These are phyloP conservation scores for Pholiota conissans DNA, from an alignment of 768 basidiomycete genomes.

Conservation along the genomic window DNA sequence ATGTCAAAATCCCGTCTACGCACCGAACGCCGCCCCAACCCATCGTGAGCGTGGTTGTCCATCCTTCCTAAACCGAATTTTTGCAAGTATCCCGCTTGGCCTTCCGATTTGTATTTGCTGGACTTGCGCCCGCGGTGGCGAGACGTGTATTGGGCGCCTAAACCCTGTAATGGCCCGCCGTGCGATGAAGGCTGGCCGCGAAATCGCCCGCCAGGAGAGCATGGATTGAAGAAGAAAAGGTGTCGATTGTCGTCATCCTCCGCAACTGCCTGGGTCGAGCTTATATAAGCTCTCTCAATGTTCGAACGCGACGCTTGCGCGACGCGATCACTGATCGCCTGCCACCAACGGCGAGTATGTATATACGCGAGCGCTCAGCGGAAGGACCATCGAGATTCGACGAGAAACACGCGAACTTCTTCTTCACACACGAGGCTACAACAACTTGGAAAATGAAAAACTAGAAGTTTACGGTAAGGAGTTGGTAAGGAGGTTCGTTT, in stretches of 20 bases:
- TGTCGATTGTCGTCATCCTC: not conserved
- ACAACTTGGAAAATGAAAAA: too few relatives aligned
- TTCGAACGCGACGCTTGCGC: too few relatives aligned
- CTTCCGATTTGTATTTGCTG: constrained; percentile 15
- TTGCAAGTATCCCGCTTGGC: constrained; percentile 24
- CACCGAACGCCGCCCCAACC: constrained; percentile 33
- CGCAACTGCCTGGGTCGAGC: not conserved
- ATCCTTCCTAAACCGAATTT: constrained; percentile 33
- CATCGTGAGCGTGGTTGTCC: constrained; percentile 35
- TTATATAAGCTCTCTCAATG: not conserved
- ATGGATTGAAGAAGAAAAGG: constrained; percentile 22
- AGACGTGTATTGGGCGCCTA: constrained; percentile 12
- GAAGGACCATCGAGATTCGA: too few relatives aligned
- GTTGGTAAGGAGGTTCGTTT: too few relatives aligned
- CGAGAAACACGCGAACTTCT: too few relatives aligned
- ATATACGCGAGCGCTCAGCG: too few relatives aligned
- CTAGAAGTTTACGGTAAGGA: too few relatives aligned
- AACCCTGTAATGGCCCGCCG: constrained; percentile 16
- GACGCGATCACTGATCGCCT: too few relatives aligned
- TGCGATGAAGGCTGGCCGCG: constrained; percentile 24
- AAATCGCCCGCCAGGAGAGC: constrained; percentile 29
- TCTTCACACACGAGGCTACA: too few relatives aligned
- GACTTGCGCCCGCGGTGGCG: constrained; percentile 9
- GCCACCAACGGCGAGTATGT: too few relatives aligned
- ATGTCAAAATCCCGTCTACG: constrained; percentile 2